A percentile compares a stretch with the other conserved stretches of the same genome.
Conservation (phyloP, 1,139 yeast species). For the Saccharomyces hybrid region DNA sequence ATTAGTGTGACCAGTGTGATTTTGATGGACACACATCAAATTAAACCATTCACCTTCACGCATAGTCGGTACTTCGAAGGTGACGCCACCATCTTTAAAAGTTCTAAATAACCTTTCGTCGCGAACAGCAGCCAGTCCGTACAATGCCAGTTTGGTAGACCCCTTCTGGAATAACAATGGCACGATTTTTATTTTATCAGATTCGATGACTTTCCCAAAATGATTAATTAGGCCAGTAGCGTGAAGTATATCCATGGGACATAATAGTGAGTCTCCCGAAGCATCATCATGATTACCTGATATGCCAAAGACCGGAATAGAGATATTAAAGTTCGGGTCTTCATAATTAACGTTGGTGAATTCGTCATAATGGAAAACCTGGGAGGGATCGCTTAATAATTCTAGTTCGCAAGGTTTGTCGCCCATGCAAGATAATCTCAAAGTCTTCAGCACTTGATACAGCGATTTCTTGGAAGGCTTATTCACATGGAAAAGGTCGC, state of each 20-base stretch:
- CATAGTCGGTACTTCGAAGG: constrained; percentile 60
- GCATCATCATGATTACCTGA: constrained; percentile 97
- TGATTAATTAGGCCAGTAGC: constrained; percentile 81
- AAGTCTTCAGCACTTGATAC: constrained; percentile 70
- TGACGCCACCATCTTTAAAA: constrained; percentile 72
- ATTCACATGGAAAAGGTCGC: constrained; percentile 86
- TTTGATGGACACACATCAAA: constrained; percentile 83
- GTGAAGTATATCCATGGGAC: constrained; percentile 79
- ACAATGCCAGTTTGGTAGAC: constrained; percentile 67
- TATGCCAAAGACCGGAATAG: constrained; percentile 86
- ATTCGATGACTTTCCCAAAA: constrained; percentile 75
- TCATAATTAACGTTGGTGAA: constrained; percentile 74
- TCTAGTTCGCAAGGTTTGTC: constrained; percentile 85
- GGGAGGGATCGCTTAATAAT: constrained; percentile 68
- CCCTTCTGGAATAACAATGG: constrained; percentile 85
- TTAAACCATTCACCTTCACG: constrained; percentile 68
- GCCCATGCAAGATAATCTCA: constrained; percentile 71
- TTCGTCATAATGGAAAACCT: constrained; percentile 43
- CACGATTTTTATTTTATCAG: constrained; percentile 64
- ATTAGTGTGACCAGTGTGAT: constrained; percentile 70
- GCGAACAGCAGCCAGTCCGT: constrained; percentile 81
- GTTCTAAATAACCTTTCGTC: constrained; percentile 83
- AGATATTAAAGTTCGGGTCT: constrained; percentile 80
- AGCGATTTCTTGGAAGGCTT: constrained; percentile 82
- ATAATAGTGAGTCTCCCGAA: constrained; percentile 77